Percentiles rank a stretch among this genome's conserved stretches.
Conservation (phyloP, 2,329 filamentous ascomycete genomes). For the Hortaea werneckii region DNA sequence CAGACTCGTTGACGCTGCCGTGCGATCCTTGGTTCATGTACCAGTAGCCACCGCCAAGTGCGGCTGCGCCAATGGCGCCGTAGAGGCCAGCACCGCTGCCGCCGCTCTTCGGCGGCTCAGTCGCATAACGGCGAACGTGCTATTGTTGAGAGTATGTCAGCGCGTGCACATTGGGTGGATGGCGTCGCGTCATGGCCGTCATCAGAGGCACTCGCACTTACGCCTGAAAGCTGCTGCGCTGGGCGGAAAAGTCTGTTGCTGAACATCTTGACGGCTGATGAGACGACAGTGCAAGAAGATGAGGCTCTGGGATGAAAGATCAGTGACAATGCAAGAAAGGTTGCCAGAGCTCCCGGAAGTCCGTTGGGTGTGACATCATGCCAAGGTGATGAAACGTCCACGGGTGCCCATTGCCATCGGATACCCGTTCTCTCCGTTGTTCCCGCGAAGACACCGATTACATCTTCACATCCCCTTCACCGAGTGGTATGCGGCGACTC, state of each 20-base stretch:
- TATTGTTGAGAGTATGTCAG: constrained; percentile 22
- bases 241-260: constrained; percentile 34
- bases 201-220: constrained; percentile 2
- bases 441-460: too few relatives aligned
- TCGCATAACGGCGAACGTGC: constrained; percentile 65
- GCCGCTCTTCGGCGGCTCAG: constrained; percentile 42
- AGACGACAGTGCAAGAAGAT: neutral
- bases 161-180: neutral
- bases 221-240: constrained; percentile 28
- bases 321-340: too few relatives aligned
- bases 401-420: too few relatives aligned
- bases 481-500: too few relatives aligned
- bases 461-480: too few relatives aligned
- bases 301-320: too few relatives aligned
- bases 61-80: constrained; percentile 48
- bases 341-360: too few relatives aligned
- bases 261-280: constrained; percentile 27
- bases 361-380: too few relatives aligned
- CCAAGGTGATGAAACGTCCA: too few relatives aligned
- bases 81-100: constrained; percentile 52
- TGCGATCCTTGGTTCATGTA: constrained; percentile 3
- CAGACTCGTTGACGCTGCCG: constrained; percentile 15
- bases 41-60: constrained; percentile 49
- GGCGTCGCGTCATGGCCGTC: neutral
- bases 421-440: too few relatives aligned